These are phyloP conservation scores for Mortierella sp. DNA, from an alignment of 371 early-diverging fungal genomes.

Conservation along the genomic window DNA sequence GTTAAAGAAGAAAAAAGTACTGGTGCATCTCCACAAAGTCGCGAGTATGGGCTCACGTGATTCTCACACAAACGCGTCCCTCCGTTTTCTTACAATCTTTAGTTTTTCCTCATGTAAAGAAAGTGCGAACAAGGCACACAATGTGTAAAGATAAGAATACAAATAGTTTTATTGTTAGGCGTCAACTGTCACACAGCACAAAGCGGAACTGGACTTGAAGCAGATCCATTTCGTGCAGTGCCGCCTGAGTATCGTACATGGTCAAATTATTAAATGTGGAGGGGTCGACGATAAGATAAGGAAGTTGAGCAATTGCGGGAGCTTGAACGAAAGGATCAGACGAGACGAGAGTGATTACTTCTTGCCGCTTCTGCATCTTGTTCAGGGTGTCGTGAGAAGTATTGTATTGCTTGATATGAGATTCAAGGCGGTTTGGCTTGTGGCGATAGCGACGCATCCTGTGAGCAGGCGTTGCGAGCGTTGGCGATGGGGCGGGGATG, in stretches of 20 bases:
- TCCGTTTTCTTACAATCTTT: background rate
- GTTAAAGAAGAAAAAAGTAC: background rate
- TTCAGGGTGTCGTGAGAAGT: background rate
- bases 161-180: background rate
- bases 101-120: too few species aligned
- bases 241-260: slow-evolving; percentile 22
- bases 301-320: background rate
- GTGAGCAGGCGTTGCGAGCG: background rate
- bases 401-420: background rate
- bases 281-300: slow-evolving; percentile 32
- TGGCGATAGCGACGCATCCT: background rate
- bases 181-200: slow-evolving; percentile 31
- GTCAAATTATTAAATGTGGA: slow-evolving; percentile 41
- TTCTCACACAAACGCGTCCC: background rate
- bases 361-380: background rate
- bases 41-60: background rate
- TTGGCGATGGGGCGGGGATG: background rate
- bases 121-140: background rate
- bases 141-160: background rate
- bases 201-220: slow-evolving; percentile 41
- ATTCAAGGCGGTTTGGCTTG: background rate
- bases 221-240: slow-evolving; percentile 16
- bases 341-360: background rate
- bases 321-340: background rate
- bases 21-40: background rate